Percentiles rank a stretch among this genome's conserved stretches.
Conservation (phyloP, 352 stramenopile genomes). For the Pilasporangium apinafurcum region DNA sequence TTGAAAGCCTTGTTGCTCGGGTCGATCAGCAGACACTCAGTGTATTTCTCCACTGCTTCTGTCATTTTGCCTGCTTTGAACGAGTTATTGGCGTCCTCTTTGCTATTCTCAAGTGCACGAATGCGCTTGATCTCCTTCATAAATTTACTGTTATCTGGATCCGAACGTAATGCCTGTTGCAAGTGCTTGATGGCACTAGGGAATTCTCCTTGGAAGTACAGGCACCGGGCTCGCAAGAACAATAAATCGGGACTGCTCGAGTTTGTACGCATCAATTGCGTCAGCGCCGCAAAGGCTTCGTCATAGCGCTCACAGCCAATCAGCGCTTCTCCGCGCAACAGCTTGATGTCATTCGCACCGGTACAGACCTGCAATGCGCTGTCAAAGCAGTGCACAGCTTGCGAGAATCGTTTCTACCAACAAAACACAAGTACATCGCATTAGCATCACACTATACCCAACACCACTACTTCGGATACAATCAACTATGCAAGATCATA, state of each 20-base stretch:
- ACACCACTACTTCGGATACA: background rate
- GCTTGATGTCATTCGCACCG: conserved; percentile 62
- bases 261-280: conserved; percentile 81
- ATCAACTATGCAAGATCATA: background rate
- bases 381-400: conserved; percentile 71
- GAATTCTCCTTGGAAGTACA: conserved; percentile 93
- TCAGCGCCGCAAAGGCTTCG: conserved; percentile 75
- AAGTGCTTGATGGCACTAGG: conserved; percentile 91
- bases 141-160: conserved; percentile 87
- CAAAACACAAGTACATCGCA: background rate
- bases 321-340: conserved; percentile 62
- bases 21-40: conserved; percentile 82
- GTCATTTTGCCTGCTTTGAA: conserved; percentile 83
- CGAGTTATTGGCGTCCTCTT: conserved; percentile 85
- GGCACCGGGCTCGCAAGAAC: conserved; percentile 77
- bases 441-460: background rate
- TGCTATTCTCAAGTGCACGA: conserved; percentile 76
- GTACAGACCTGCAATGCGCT: conserved; percentile 61
- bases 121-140: conserved; percentile 88
- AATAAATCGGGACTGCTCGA: conserved; percentile 81
- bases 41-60: conserved; percentile 86
- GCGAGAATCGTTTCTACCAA: conserved; percentile 46
- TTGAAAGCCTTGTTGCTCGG: conserved; percentile 89
- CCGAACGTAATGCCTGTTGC: conserved; percentile 82
- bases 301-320: conserved; percentile 78